Evolutionary conservation across 1,284 basidiomycete genomes (phyloP).

Genomic region (Laetiporus sulphureus): DNA sequence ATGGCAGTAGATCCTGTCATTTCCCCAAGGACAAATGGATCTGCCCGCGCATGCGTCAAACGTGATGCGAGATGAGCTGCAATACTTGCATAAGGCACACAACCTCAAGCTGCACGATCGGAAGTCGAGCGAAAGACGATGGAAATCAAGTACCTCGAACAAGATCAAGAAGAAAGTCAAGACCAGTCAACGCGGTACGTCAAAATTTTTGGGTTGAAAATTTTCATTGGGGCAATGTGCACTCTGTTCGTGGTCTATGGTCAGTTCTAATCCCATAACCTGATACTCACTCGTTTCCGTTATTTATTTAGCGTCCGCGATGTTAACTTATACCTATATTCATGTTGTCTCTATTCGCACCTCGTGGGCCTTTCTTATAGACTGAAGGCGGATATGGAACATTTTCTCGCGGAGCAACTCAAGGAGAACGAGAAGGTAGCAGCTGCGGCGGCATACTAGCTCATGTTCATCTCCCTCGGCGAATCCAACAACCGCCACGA

Average conservation of each 20-base stretch:
- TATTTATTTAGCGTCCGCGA: constrained; percentile 1
- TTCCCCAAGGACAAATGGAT: constrained; percentile 50
- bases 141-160: constrained; percentile 74
- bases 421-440: constrained; percentile 17
- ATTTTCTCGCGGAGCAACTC: constrained; percentile 34
- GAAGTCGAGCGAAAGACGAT: constrained; percentile 64
- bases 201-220: constrained; percentile 50
- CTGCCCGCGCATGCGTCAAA: constrained; percentile 36
- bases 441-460: too few species aligned
- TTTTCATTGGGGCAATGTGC: constrained; percentile 45
- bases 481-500: constrained; percentile 2
- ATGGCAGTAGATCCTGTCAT: constrained; percentile 38
- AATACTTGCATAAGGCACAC: constrained; percentile 71
- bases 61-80: constrained; percentile 68
- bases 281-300: constrained; percentile 13
- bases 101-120: constrained; percentile 72
- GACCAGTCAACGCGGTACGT: constrained; percentile 77
- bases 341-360: constrained; percentile 15
- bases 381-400: constrained; percentile 59
- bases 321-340: constrained; percentile 40
- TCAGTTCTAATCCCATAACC: constrained; percentile 33
- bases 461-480: constrained; percentile 16
- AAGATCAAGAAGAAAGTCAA: constrained; percentile 67
- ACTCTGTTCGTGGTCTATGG: constrained; percentile 50
- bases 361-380: too few species aligned